A percentile compares a stretch with the other conserved stretches of the same genome.
Evolutionary conservation across 2,329 filamentous ascomycete species (phyloP).

Genomic region (Arachnopeziza araneosa): DNA sequence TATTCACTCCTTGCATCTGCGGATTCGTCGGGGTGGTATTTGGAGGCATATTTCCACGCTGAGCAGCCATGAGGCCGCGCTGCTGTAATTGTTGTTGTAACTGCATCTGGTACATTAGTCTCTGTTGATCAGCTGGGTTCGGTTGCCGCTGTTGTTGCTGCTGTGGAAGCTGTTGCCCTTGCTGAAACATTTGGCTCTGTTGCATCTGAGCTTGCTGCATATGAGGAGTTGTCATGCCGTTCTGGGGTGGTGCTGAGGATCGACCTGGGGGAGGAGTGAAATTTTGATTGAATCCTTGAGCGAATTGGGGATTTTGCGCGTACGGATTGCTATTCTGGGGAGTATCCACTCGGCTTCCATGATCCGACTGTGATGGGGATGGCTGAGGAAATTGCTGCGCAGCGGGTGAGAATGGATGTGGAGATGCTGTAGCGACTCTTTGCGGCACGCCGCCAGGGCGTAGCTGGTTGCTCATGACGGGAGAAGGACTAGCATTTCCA

Average conservation of each 20-base stretch:
- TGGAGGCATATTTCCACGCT: constrained; percentile 40
- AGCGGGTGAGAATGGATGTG: constrained; percentile 81
- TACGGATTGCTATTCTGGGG: constrained; percentile 65
- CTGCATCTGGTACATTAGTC: constrained; percentile 76
- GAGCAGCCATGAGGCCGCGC: constrained; percentile 34
- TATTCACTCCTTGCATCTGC: constrained; percentile 52
- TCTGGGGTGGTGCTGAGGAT: constrained; percentile 51
- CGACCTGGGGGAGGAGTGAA: constrained; percentile 51
- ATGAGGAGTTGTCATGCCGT: constrained; percentile 45
- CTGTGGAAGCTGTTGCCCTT: constrained; percentile 14
- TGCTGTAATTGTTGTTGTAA: constrained; percentile 67
- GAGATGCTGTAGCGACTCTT: constrained; percentile 84
- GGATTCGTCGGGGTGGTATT: constrained; percentile 25
- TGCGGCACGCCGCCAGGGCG: constrained; percentile 66
- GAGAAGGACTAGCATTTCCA: constrained; percentile 82
- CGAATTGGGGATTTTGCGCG: constrained; percentile 53
- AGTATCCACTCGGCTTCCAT: constrained; percentile 56
- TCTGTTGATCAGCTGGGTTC: constrained; percentile 61
- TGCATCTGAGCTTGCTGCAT: constrained; percentile 36
- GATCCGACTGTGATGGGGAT: constrained; percentile 72
- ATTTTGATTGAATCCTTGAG: constrained; percentile 52
- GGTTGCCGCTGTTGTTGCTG: constrained; percentile 38
- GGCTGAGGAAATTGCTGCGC: constrained; percentile 69
- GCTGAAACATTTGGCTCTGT: constrained; percentile 12
- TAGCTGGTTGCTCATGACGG: constrained; percentile 80